Evolutionary conservation across 2,329 filamentous ascomycete genomes (phyloP), one percentile per base, ranked within the genome.

Genomic region (Dothiorella sarmentorum): DNA sequence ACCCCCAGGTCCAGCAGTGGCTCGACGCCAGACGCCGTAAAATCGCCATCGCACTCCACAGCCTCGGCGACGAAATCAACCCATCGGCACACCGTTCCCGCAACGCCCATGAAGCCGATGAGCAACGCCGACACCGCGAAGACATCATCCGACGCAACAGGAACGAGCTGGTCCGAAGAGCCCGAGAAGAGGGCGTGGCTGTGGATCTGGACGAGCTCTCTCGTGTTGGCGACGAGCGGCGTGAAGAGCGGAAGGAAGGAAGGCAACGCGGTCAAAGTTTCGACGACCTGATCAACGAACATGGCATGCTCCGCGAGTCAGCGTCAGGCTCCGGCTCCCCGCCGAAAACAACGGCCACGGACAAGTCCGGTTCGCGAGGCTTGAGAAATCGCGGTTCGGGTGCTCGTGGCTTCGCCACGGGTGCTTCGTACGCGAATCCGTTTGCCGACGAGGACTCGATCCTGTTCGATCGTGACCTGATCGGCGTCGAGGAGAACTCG

Each of bases 1-100:
- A 81, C 38, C 84, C 84, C 0, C 80, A 86, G 67, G 77, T 87
- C 60, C 78, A 82, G 69, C 76, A 80, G 78, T 87, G 84, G 84
- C 72, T 87, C 56, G 78, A 84, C 59, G 78, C 81, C 58, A 83
- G 82, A 58, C 81, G 84, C 44, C 82, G 82, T 59, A 85, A 83
- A 69, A 80, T 87, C 61, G 82, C 82, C 18, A 69, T 84, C 60
- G 79, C 83, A 13, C 70, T 87, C 29, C 79, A 85, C 65, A 80
- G 77, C 35, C 76, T 86, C 10, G 83, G 83, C 49, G 82, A 86
- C 67, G 83, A 85, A 53, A 78, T 86, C 35, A 63, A 59, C 61
- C 40, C 60, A 11, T 37, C 56, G 15, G 18, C 9, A 2, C 10
- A 29, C 4, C 60, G 58, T 26, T 31, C 42, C 26, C 31, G 47